Base-by-base conservation (phyloP, 2,329 filamentous ascomycete species). In the Fusarium decemcellulare region DNA sequence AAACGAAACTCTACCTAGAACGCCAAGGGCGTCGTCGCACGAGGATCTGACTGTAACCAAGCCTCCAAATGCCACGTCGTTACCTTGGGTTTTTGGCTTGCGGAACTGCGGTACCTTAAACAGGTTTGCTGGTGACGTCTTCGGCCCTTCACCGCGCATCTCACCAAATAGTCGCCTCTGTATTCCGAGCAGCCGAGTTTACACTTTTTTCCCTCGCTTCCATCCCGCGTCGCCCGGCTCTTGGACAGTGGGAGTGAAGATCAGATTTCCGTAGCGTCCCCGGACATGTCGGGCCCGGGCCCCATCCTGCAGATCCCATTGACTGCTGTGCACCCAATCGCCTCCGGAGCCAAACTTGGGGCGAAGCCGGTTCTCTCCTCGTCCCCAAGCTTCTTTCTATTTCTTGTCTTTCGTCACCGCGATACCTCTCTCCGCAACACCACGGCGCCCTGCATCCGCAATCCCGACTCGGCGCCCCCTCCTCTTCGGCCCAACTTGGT, bases 401-500 rank as follows among this genome's bases (percentile, higher is more conserved):
- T 44, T 69, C 65, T 69, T 69, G 68, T 66, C 68, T 59, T 71
- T 71, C 68, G 68, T 71, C 68, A 71, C 59, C 53, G 23, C n/a
- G 42, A 43, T 56, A 44, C 43, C 39, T 54, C 55, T 46, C 63
- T 58, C 63, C 61, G 54, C 48, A 42, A 18, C 42, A 63, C 40
- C 43, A 50, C 63, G 67, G 63, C 16, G 57, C 59, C 67, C 63
- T 56, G 63, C 63, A 61, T 65, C 60, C 68, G 68, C 50, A 29
- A 23, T 65, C 59, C 69, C 69, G 66, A 56, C 54, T 65, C 59
- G 65, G 69, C 44, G 52, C n/a, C 42, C 32, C 58, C 32, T 23
- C 36, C 34, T 27, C 40, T 53, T 71, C 65, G 61, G 65, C 53
- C 68, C 58, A 71, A 58, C 46, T 65, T 51, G 29, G 34, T 42